phyloP scores from a whole-genome alignment of 1,284 basidiomycete species.

The Vanrija humicola region DNA sequence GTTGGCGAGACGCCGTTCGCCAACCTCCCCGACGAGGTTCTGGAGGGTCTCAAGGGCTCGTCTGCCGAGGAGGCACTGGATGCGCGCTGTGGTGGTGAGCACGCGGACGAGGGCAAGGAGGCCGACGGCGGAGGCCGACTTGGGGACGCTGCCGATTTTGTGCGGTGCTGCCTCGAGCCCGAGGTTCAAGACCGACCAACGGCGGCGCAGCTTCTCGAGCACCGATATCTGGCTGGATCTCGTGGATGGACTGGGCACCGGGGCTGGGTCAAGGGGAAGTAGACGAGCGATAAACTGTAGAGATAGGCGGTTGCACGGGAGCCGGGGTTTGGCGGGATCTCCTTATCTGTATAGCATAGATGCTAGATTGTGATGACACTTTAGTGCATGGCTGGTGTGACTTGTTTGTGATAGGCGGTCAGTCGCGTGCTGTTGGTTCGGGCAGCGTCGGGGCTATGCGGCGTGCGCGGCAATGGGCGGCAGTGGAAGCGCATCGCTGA shows the following conservation, averaged over 20 bases:
- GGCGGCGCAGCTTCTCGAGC: constrained; percentile 39
- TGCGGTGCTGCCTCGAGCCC: constrained; percentile 44
- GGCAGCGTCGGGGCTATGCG: too few relatives aligned
- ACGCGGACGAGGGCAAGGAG: constrained; percentile 37
- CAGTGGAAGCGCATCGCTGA: too few relatives aligned
- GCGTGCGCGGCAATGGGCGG: too few relatives aligned
- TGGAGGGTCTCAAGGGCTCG: constrained; percentile 32
- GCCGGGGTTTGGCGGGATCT: background rate
- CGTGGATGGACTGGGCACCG: constrained; percentile 41
- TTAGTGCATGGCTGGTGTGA: too few relatives aligned
- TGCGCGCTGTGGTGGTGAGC: constrained; percentile 33
- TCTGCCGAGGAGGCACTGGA: constrained; percentile 34
- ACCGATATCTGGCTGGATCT: constrained; percentile 39
- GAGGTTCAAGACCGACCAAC: constrained; percentile 38
- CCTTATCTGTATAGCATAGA: background rate
- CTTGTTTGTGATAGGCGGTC: too few relatives aligned
- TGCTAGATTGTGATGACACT: too few relatives aligned
- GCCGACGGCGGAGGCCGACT: constrained; percentile 44
- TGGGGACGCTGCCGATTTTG: constrained; percentile 44
- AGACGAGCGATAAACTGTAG: background rate
- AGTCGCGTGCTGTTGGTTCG: too few relatives aligned
- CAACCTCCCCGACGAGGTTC: constrained; percentile 45
- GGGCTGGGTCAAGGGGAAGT: constrained; percentile 32
- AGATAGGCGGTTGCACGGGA: background rate
- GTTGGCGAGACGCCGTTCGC: constrained; percentile 94